phyloP scores from a whole-genome alignment of 2,329 filamentous ascomycete species.

The Helotiales sp. region DNA sequence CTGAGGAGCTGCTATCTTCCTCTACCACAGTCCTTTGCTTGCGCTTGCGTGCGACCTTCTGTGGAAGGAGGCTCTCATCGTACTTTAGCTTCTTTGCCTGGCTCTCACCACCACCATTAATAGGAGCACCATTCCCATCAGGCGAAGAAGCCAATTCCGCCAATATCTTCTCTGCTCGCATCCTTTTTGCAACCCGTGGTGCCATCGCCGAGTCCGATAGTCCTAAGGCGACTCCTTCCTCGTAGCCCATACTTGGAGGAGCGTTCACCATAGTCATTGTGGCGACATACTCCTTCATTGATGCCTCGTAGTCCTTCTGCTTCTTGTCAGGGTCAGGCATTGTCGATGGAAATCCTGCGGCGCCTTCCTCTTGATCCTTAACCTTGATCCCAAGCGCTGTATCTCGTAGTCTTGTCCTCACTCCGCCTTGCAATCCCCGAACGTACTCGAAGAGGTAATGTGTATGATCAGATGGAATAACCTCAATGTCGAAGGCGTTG shows the following conservation, averaged over 20 bases:
- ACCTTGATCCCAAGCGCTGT: conserved; percentile 62
- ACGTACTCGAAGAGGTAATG: conserved; percentile 75
- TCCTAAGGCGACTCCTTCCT: conserved; percentile 33
- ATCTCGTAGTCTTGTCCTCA: conserved; percentile 67
- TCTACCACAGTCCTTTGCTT: conserved; percentile 42
- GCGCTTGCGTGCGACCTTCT: conserved; percentile 46
- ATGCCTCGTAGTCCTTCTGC: conserved; percentile 56
- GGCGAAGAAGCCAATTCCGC: conserved; percentile 44
- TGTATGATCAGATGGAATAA: conserved; percentile 70
- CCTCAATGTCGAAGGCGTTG: conserved; percentile 71
- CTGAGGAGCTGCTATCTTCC: conserved; percentile 28
- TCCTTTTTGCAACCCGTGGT: conserved; percentile 59
- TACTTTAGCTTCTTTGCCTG: conserved; percentile 43
- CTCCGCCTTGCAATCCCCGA: conserved; percentile 72
- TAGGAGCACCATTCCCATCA: conserved; percentile 3
- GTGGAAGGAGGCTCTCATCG: conserved; percentile 44
- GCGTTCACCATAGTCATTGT: conserved; percentile 27
- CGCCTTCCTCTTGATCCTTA: conserved; percentile 53
- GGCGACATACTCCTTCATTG: conserved; percentile 39
- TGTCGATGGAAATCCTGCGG: conserved; percentile 48
- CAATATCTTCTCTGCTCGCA: conserved; percentile 60
- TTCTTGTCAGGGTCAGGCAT: conserved; percentile 49
- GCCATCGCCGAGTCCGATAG: conserved; percentile 52
- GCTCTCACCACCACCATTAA: conserved; percentile 25
- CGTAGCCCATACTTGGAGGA: conserved; percentile 29